phyloP scores from a whole-genome alignment of 73 alveolate genomes.

The Symbiodinium natans region DNA sequence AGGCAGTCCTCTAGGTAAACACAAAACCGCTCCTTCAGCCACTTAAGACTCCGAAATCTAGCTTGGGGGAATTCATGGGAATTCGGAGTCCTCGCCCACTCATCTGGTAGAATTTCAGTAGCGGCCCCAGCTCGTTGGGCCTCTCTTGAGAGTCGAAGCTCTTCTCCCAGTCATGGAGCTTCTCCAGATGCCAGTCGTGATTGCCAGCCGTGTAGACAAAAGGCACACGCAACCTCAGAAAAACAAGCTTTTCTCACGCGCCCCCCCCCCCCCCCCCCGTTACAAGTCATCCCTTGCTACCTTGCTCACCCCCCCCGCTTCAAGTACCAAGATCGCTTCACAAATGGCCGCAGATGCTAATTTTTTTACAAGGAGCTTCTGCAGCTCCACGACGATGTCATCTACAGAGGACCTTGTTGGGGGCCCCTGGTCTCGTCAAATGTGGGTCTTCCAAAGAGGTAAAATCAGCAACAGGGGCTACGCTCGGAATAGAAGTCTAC shows the following conservation, averaged over 20 bases:
- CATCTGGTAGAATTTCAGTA: conserved; percentile 32
- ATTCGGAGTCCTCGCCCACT: conserved; percentile 26
- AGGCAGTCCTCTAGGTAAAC: background rate
- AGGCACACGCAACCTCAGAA: conserved; percentile 34
- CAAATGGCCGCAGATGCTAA: background rate
- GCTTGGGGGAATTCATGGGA: background rate
- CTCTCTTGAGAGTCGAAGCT: conserved; percentile 33
- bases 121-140: conserved; percentile 49
- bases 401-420: conserved; percentile 22
- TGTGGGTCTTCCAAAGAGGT: too few relatives aligned
- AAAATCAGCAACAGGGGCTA: too few relatives aligned
- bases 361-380: background rate
- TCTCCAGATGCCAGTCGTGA: conserved; percentile 85
- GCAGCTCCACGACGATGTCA: background rate
- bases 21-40: too few relatives aligned
- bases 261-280: too few relatives aligned
- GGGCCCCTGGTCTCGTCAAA: too few relatives aligned
- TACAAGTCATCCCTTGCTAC: too few relatives aligned
- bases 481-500: too few relatives aligned
- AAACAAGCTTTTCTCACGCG: too few relatives aligned
- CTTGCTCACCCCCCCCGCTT: background rate
- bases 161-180: conserved; percentile 34
- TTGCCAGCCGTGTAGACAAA: conserved; percentile 83
- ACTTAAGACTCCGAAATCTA: background rate
- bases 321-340: background rate